Evolutionary conservation across 2,329 filamentous ascomycete species (phyloP), one percentile per base, ranked within the genome.

Genomic region (Epichloe scottii): DNA sequence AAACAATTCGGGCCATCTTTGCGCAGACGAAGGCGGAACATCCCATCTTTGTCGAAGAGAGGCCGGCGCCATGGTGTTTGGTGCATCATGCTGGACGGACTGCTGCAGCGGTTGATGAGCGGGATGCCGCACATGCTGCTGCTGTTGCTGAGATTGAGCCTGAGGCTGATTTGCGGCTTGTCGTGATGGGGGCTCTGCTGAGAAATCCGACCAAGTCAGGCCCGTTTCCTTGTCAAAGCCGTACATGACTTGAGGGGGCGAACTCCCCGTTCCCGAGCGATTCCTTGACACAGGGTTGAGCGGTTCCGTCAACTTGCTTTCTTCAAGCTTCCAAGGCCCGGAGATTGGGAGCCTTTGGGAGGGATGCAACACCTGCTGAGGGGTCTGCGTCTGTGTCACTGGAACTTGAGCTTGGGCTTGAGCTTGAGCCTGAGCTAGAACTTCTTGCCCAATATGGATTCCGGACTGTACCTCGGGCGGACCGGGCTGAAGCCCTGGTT

Each of bases 171-270:
- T 21, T 5, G 17, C 14, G 3, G 38, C 30, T n/a, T 12, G 45
- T 21, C 37, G 56, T 33, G 59, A 60, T 39, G 59, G 58, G 57
- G n/a, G 57, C 55, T 7, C 50, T 4, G 53, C 30, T 12, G 58
- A 54, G 10, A 42, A 17, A 4, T 56, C 49, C 23, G 56, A 56
- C 8, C 49, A 48, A 14, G 57, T 23, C 21, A 66, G 55, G 1
- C 71, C 76, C 0, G 70, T 77, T 58, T 79, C 77, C 58, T 79
- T 79, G 49, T 78, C 75, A 41, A 71, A 72, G 8, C 67, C 71
- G 49, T 66, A 69, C 41, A 61, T 64, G 1, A 60, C 45, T 1
- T 59, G 50, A 45, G 64, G 63, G 42, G 65, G 68, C 3, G 62
- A 60, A 45, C 55, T 54, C 17, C 57, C 58, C 2, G 63, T 64